Evolutionary conservation across 257 asterid genomes (phyloP).

Genomic region (Cordia subcordata): DNA sequence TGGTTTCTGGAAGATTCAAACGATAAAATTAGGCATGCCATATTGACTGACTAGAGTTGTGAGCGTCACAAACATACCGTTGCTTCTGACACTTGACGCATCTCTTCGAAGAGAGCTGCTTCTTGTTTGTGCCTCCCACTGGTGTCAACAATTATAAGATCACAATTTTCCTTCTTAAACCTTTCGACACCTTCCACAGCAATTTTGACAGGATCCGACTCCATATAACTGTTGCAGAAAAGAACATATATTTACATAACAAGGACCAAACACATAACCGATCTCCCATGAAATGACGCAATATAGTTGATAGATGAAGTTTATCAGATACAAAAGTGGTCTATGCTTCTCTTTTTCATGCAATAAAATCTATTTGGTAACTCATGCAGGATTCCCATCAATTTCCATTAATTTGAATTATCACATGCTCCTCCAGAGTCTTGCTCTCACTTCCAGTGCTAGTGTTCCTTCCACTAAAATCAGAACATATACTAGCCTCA

Average conservation of each 20-base stretch:
- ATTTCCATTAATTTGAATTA: too few species aligned
- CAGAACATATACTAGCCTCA: too few species aligned
- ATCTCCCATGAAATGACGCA: too few species aligned
- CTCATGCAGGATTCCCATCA: too few species aligned
- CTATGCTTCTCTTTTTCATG: too few species aligned
- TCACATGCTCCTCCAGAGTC: too few species aligned
- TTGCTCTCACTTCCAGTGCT: too few species aligned
- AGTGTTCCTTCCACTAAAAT: too few species aligned
- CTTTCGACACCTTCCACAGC: conserved; percentile 94
- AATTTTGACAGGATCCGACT: conserved; percentile 93
- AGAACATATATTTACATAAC: conserved; percentile 9
- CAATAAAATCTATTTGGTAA: too few species aligned
- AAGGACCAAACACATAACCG: too few species aligned
- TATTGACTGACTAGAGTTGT: conserved; percentile 4
- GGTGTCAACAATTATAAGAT: conserved; percentile 90
- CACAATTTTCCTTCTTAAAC: conserved; percentile 85
- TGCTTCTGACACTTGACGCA: conserved; percentile 98
- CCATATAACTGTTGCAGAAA: conserved; percentile 72
- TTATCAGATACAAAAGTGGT: too few species aligned
- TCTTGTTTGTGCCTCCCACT: conserved; percentile 99
- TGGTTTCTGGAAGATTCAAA: conserved; percentile 64
- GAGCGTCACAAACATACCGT: conserved; percentile 34
- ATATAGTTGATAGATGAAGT: too few species aligned
- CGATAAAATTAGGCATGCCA: not conserved
- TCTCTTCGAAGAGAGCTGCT: conserved; percentile 92